phyloP scores from a whole-genome alignment of 352 stramenopile species.

The Thalassiosira livingstoniorum region DNA sequence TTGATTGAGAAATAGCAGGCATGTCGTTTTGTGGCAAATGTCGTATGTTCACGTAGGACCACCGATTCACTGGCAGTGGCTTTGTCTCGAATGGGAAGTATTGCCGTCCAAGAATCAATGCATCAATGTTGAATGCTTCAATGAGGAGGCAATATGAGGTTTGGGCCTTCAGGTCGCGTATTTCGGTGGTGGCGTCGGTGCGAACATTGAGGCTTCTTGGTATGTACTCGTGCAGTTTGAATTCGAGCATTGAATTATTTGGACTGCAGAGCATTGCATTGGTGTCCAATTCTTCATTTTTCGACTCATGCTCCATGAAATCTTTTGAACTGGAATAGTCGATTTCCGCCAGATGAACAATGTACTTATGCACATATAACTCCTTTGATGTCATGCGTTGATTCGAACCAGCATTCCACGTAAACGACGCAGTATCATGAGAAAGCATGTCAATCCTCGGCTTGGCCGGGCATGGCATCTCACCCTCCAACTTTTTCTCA shows the following conservation, averaged over 20 bases:
- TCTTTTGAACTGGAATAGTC: too few species aligned
- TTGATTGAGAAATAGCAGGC: neutral
- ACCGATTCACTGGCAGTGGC: conserved; percentile 36
- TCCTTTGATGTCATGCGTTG: conserved; percentile 26
- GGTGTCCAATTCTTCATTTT: neutral
- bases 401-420: conserved; percentile 30
- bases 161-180: conserved; percentile 9
- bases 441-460: neutral
- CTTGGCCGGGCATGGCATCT: neutral
- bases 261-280: neutral
- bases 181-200: conserved; percentile 32
- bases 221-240: conserved; percentile 7
- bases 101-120: conserved; percentile 18
- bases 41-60: conserved; percentile 27
- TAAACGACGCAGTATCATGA: conserved; percentile 30
- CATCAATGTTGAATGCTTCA: conserved; percentile 41
- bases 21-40: neutral
- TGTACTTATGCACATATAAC: conserved; percentile 35
- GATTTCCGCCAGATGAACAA: conserved; percentile 9
- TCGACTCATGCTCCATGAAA: neutral
- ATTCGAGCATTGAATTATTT: neutral
- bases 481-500: neutral
- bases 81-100: conserved; percentile 15
- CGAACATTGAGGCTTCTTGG: conserved; percentile 10
- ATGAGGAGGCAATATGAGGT: conserved; percentile 43